Evolutionary conservation across 305 asterid species (phyloP), one percentile per base, ranked within the genome.

Genomic region (Nicotiana rustica): DNA sequence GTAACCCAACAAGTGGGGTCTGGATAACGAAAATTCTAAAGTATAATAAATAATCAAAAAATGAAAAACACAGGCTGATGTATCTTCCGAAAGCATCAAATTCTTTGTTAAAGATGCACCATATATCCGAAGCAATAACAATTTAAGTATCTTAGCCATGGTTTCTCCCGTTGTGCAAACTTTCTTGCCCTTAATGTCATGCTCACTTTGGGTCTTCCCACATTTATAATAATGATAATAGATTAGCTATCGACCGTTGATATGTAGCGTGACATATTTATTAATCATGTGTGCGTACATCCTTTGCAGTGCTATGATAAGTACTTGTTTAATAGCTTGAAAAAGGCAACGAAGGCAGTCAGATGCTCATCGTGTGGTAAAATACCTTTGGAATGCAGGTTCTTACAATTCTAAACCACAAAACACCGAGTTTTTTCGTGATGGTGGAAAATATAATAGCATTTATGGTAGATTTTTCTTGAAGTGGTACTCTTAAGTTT

Each of bases 401-500:
- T 88, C 91, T 33, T 36, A 36, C 41, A 36, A 36, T 36, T 36
- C 41, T 1, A 5, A 36, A 36, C 41, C 41, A 25, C 92, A 92
- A n/a, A 92, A 90, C 44, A 90, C 91, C 7, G 82, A 89, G 67
- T 92, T 91, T 84, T 91, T 92, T 85, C 83, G 92, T 82, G 95
- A 92, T 85, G 92, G 95, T 59, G 93, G 97, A 62, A 92, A 89
- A 57, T 92, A 91, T 73, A 90, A 92, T 86, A 82, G 93, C 68
- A 85, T 85, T 69, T 90, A 92, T 75, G 97, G 95, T 14, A 86
- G 92, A 66, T 92, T 90, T 81, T 49, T 10, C 49, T 49, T 10
- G 1, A 8, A 49, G 1, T 49, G 56, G 95, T 91, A 92, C 83
- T 85, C 93, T n/a, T 77, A 86, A 29, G 79, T 33, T 90, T 84